Conservation (phyloP, 768 basidiomycete genomes). For the Lanmaoa pseudosensibilis region DNA sequence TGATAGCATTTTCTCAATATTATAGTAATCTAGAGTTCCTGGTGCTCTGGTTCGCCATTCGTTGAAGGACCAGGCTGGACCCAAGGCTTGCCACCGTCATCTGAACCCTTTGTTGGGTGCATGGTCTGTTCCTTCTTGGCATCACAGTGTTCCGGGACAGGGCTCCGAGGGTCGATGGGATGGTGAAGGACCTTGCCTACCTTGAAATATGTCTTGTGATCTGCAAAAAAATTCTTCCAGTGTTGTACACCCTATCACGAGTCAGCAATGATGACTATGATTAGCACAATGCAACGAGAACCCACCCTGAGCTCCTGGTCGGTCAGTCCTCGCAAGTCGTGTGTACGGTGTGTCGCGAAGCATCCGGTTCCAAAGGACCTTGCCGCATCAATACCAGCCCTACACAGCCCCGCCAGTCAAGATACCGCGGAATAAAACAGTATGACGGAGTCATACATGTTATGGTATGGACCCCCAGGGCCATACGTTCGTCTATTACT, state of each 20-base stretch:
- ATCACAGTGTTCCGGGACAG: conserved; percentile 75
- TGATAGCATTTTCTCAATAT: conserved; percentile 12
- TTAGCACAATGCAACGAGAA: conserved; percentile 9
- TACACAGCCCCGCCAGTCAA: conserved; percentile 33
- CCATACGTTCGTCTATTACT: conserved; percentile 75
- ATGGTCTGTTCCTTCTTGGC: conserved; percentile 49
- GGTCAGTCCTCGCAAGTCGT: conserved; percentile 82
- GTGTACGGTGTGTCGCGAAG: conserved; percentile 85
- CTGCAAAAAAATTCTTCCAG: conserved; percentile 88
- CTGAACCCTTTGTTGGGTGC: conserved; percentile 31
- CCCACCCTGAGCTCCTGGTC: conserved; percentile 70
- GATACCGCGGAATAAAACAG: conserved; percentile 18
- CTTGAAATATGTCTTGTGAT: conserved; percentile 76
- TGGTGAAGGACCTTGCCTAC: conserved; percentile 75
- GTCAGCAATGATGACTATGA: neutral
- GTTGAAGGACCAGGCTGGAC: conserved; percentile 16
- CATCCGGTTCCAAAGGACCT: conserved; percentile 93
- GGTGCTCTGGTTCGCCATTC: conserved; percentile 16
- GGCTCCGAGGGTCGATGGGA: conserved; percentile 73
- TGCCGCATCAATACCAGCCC: conserved; percentile 87
- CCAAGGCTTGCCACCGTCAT: conserved; percentile 30
- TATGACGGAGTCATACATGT: conserved; percentile 50
- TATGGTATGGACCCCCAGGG: conserved; percentile 80
- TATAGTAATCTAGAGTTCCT: conserved; percentile 33
- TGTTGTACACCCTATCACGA: conserved; percentile 64